These are phyloP conservation scores for Selaginella moellendorffii DNA, from an alignment of 75 land plant genomes.

Conservation along the genomic window DNA sequence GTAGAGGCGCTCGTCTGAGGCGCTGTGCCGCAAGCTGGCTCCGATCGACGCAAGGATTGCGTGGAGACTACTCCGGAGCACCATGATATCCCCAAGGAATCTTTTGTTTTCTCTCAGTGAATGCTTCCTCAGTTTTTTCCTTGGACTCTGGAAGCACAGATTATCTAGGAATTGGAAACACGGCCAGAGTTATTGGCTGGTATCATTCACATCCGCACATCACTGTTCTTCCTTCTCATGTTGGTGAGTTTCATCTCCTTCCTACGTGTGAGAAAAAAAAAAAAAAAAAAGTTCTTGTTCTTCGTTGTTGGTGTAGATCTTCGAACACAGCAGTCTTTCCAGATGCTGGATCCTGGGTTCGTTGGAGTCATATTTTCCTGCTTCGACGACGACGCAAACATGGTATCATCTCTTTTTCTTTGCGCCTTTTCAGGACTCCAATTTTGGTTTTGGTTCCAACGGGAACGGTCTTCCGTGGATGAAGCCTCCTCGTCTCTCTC, in stretches of 20 bases:
- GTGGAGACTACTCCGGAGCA: conserved; percentile 97
- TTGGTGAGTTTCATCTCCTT: conserved; percentile 39
- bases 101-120: not conserved
- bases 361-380: conserved; percentile 94
- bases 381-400: conserved; percentile 69
- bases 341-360: conserved; percentile 79
- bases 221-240: conserved; percentile 94
- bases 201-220: conserved; percentile 98
- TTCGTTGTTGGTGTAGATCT: conserved; percentile 44
- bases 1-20: conserved; percentile 76
- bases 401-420: conserved; percentile 28
- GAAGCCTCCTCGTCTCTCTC: no score
- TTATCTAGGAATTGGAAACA: conserved; percentile 57
- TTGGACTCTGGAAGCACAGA: conserved; percentile 46
- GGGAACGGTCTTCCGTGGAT: no score
- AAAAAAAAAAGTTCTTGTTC: not conserved
- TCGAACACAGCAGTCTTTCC: conserved; percentile 85
- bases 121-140: not conserved
- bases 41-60: conserved; percentile 83
- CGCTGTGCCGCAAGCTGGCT: conserved; percentile 80
- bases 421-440: not conserved
- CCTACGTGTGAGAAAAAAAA: not conserved
- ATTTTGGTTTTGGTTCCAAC: no score
- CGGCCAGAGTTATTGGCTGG: conserved; percentile 94
- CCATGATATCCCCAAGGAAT: conserved; percentile 51